phyloP scores from a whole-genome alignment of 2,329 filamentous ascomycete genomes.

The Thielaviopsis ethacetica region DNA sequence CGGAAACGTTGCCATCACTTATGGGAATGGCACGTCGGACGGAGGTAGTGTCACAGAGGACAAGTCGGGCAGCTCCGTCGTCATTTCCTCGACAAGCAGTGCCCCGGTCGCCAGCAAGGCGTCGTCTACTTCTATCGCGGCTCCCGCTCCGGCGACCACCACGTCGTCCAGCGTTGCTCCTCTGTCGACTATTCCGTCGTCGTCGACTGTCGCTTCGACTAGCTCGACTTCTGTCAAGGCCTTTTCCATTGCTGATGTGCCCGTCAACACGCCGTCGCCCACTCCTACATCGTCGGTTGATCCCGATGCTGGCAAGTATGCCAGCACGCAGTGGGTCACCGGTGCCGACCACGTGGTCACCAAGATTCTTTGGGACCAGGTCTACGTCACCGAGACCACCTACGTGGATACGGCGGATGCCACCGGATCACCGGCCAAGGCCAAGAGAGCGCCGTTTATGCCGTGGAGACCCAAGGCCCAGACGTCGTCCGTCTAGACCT shows the following conservation, averaged over 20 bases:
- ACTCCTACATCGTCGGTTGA: slow-evolving; percentile 19
- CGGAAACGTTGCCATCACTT: slow-evolving; percentile 37
- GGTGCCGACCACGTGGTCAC: slow-evolving; percentile 29
- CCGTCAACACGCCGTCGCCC: slow-evolving; percentile 16
- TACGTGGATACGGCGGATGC: slow-evolving; percentile 19
- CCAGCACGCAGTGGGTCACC: slow-evolving; percentile 37
- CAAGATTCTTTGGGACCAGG: slow-evolving; percentile 41
- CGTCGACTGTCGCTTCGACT: background rate
- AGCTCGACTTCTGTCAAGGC: background rate
- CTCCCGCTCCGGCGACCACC: slow-evolving; percentile 9
- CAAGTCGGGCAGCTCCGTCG: background rate
- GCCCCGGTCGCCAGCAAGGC: background rate
- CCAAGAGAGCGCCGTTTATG: slow-evolving; percentile 22
- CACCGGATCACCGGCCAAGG: slow-evolving; percentile 17
- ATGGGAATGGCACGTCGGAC: slow-evolving; percentile 15
- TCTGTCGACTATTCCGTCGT: background rate
- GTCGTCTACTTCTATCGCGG: slow-evolving; percentile 7
- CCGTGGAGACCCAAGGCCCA: slow-evolving; percentile 20
- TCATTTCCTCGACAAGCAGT: background rate
- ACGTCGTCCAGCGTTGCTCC: slow-evolving; percentile 4
- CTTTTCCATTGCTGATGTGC: background rate
- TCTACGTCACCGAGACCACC: slow-evolving; percentile 35
- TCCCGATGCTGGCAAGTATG: slow-evolving; percentile 21
- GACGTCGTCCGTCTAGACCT: background rate
- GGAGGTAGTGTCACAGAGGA: background rate